These are phyloP conservation scores for Incumbomyces lentus DNA, from an alignment of 2,329 filamentous ascomycete genomes.

Conservation along the genomic window DNA sequence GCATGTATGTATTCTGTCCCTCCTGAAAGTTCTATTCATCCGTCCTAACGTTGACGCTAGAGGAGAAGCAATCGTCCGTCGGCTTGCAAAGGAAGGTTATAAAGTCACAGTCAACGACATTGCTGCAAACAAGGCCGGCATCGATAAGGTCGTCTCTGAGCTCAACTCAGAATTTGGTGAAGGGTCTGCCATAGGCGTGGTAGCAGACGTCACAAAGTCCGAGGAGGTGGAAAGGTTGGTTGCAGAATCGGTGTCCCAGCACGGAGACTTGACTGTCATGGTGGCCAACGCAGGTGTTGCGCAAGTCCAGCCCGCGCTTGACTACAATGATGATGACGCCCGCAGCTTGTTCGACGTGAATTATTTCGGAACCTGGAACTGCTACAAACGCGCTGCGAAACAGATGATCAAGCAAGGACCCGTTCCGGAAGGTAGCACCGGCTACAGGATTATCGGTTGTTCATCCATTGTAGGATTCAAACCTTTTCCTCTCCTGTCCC, in stretches of 20 bases:
- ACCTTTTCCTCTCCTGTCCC: constrained; percentile 47
- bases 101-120: constrained; percentile 57
- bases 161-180: constrained; percentile 18
- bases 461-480: constrained; percentile 48
- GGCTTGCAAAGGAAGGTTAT: constrained; percentile 56
- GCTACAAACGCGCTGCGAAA: constrained; percentile 51
- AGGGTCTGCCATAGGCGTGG: constrained; percentile 38
- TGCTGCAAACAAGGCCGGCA: constrained; percentile 39
- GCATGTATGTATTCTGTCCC: constrained; percentile 26
- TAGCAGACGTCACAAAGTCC: constrained; percentile 52
- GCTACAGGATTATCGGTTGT: constrained; percentile 43
- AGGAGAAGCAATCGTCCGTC: constrained; percentile 39
- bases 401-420: constrained; percentile 54
- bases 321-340: constrained; percentile 48
- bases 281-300: constrained; percentile 55
- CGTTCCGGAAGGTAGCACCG: constrained; percentile 26
- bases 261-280: constrained; percentile 44
- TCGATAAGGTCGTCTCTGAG: constrained; percentile 36
- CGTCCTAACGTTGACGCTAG: constrained; percentile 8
- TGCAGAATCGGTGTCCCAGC: constrained; percentile 38
- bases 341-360: constrained; percentile 54
- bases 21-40: background rate
- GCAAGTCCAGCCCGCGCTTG: constrained; percentile 46
- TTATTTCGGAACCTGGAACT: constrained; percentile 55
- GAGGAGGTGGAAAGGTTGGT: constrained; percentile 45